Percentiles rank a stretch among this genome's conserved stretches.
phyloP scores from a whole-genome alignment of 345 rosid species.

The Jatropha curcas region DNA sequence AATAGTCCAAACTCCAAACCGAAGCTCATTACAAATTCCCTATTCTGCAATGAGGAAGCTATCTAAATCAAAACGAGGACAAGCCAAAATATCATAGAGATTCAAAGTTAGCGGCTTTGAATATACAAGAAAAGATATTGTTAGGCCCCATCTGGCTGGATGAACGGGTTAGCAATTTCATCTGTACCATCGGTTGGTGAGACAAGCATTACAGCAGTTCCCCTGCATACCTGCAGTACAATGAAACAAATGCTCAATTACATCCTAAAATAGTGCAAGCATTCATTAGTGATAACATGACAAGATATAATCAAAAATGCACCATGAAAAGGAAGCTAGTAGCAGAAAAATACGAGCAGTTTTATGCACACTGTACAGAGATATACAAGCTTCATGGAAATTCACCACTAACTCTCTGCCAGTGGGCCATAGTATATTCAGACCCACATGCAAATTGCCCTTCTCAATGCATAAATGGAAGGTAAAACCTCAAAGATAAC shows the following conservation, averaged over 20 bases:
- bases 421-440: neutral
- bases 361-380: neutral
- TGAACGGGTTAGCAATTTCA: slow-evolving; percentile 93
- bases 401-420: neutral
- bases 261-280: neutral
- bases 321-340: neutral
- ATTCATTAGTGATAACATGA: neutral
- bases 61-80: neutral
- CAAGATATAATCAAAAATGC: neutral
- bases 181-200: slow-evolving; percentile 98
- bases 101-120: slow-evolving; percentile 9
- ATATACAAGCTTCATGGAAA: neutral
- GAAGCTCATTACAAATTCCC: slow-evolving; percentile 6
- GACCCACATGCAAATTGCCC: neutral
- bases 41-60: neutral
- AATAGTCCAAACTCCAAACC: neutral
- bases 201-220: slow-evolving; percentile 98
- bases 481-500: neutral
- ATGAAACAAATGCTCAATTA: neutral
- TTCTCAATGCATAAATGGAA: neutral
- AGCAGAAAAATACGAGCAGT: neutral
- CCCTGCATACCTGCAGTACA: slow-evolving; percentile 81
- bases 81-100: neutral
- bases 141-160: slow-evolving; percentile 86
- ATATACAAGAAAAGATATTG: neutral